Percentiles rank a stretch among this genome's conserved stretches.
Conservation (phyloP, 106 monocot genomes). For the Vanilla planifolia region DNA sequence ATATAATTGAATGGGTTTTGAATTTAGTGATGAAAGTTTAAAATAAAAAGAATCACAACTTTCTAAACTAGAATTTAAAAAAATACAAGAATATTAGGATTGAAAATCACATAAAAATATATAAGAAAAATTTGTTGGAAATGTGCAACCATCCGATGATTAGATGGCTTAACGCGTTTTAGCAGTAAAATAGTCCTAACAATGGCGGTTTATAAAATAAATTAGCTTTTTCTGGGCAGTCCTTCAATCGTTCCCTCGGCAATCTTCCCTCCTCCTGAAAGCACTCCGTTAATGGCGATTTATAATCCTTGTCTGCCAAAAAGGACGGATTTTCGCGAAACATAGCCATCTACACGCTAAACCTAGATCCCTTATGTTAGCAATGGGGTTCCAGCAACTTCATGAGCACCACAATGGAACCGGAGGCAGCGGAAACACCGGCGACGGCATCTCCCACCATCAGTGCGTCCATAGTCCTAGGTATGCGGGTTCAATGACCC, state of each 20-base stretch:
- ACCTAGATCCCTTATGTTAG: neutral
- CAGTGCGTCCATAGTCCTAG: slow-evolving; percentile 34
- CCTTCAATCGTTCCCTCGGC: neutral
- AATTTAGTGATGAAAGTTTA: too few relatives aligned
- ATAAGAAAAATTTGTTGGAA: too few relatives aligned
- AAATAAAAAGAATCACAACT: too few relatives aligned
- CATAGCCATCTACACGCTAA: neutral
- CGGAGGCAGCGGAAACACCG: neutral
- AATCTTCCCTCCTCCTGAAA: neutral
- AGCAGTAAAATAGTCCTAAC: too few relatives aligned
- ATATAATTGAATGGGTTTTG: too few relatives aligned
- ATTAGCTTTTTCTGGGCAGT: neutral
- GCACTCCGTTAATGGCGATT: slow-evolving; percentile 1
- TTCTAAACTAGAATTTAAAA: too few relatives aligned
- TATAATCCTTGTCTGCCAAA: neutral
- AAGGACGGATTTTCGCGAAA: neutral
- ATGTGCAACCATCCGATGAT: too few relatives aligned
- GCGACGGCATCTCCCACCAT: slow-evolving; percentile 20
- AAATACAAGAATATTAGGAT: too few relatives aligned
- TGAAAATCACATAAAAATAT: too few relatives aligned
- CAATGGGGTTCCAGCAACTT: slow-evolving; percentile 46
- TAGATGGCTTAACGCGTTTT: too few relatives aligned
- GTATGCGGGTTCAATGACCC: slow-evolving; percentile 45
- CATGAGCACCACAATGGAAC: slow-evolving; percentile 12
- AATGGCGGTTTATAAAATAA: too few relatives aligned